These are phyloP conservation scores for Coemansia sp. DNA, from an alignment of 192 early-diverging fungal species.

Conservation along the genomic window DNA sequence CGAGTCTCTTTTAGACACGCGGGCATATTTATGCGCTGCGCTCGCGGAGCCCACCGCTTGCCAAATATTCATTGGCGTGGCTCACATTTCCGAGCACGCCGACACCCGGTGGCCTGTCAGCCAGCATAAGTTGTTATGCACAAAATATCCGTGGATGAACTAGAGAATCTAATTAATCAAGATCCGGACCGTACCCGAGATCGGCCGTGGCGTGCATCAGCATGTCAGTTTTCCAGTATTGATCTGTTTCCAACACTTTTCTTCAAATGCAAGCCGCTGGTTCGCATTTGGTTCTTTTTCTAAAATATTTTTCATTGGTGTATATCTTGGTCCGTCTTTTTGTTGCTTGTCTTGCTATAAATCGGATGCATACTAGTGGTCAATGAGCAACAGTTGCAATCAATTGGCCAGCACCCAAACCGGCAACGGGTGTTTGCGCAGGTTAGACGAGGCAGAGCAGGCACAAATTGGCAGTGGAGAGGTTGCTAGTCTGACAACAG, in stretches of 20 bases:
- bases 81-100: background rate
- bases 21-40: slow-evolving; percentile 6
- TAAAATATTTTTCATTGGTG: background rate
- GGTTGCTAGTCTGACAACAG: slow-evolving; percentile 2
- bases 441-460: background rate
- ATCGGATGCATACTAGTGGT: slow-evolving; percentile 1
- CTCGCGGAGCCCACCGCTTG: background rate
- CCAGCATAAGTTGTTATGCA: background rate
- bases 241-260: background rate
- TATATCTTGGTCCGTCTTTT: too few relatives aligned
- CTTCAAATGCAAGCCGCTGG: slow-evolving; percentile 1
- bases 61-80: background rate
- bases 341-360: background rate
- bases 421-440: background rate
- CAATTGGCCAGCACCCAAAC: background rate
- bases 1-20: background rate
- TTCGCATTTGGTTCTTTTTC: background rate
- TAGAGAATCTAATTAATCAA: background rate
- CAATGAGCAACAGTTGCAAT: slow-evolving; percentile 9
- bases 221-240: background rate
- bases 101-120: background rate
- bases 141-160: background rate
- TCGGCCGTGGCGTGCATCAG: background rate
- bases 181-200: background rate
- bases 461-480: background rate